A percentile compares a stretch with the other conserved stretches of the same genome.
Conservation (phyloP, 2,329 filamentous ascomycete genomes). For the Aspergillus calidoustus region DNA sequence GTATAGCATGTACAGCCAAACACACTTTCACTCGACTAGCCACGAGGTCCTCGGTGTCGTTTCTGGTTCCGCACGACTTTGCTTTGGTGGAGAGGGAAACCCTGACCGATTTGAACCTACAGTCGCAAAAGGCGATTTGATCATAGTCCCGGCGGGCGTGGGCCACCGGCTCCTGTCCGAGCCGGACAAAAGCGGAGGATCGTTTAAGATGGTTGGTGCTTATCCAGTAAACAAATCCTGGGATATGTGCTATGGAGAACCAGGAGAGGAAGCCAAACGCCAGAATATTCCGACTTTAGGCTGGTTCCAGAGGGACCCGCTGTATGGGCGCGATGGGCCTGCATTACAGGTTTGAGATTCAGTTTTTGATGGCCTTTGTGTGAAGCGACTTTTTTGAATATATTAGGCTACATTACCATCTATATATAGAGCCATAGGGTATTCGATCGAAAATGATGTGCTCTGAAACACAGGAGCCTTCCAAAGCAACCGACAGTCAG, state of each 20-base stretch:
- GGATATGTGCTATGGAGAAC: slow-evolving; percentile 74
- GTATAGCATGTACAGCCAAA: slow-evolving; percentile 69
- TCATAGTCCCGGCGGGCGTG: slow-evolving; percentile 69
- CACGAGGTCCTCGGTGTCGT: slow-evolving; percentile 70
- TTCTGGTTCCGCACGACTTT: slow-evolving; percentile 62
- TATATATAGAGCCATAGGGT: slow-evolving; percentile 21
- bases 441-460: slow-evolving; percentile 5
- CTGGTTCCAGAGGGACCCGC: slow-evolving; percentile 66
- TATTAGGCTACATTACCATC: slow-evolving; percentile 19
- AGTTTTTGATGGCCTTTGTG: neutral
- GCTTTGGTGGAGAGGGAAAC: slow-evolving; percentile 70
- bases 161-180: slow-evolving; percentile 67
- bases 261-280: slow-evolving; percentile 59
- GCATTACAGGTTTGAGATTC: slow-evolving; percentile 45
- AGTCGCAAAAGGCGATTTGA: slow-evolving; percentile 64
- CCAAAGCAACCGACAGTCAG: neutral
- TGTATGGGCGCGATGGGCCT: slow-evolving; percentile 62
- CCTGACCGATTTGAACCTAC: slow-evolving; percentile 59
- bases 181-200: slow-evolving; percentile 40
- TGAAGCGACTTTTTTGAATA: neutral
- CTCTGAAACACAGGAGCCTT: slow-evolving; percentile 1
- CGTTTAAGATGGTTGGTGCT: slow-evolving; percentile 69
- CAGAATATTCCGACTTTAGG: slow-evolving; percentile 53
- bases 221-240: slow-evolving; percentile 64
- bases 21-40: slow-evolving; percentile 70